Percentiles rank a stretch among this genome's conserved stretches.
phyloP scores from a whole-genome alignment of 1,284 basidiomycete genomes.

The Ustilago esculenta region DNA sequence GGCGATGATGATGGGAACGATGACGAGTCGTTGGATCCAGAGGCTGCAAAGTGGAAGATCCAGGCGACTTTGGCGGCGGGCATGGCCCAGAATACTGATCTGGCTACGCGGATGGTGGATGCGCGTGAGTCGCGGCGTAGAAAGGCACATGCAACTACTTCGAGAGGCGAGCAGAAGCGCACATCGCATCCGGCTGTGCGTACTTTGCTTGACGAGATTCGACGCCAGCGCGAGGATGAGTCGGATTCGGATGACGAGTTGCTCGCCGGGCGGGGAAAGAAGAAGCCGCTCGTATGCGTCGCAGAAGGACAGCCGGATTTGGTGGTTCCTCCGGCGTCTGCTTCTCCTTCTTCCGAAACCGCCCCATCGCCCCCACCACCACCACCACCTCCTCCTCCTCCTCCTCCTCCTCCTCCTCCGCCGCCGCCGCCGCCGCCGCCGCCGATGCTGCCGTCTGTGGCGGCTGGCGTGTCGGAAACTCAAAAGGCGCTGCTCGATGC shows the following conservation, averaged over 20 bases:
- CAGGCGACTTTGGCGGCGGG: conserved; percentile 62
- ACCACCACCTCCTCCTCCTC: conserved; percentile 22
- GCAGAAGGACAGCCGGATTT: conserved; percentile 5
- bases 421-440: conserved; percentile 47
- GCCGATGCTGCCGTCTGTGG: conserved; percentile 28
- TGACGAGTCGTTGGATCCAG: conserved; percentile 41
- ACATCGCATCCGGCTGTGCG: conserved; percentile 43
- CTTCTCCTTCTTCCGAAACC: conserved; percentile 16
- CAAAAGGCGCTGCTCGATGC: conserved; percentile 29
- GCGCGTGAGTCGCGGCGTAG: conserved; percentile 54
- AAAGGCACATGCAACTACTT: conserved; percentile 22
- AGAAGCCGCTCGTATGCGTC: conserved; percentile 27
- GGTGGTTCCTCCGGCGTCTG: conserved; percentile 17
- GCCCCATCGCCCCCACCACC: conserved; percentile 12
- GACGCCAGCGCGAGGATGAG: conserved; percentile 48
- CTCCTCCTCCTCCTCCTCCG: conserved; percentile 40
- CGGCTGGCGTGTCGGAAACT: conserved; percentile 9
- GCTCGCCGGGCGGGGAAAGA: conserved; percentile 37
- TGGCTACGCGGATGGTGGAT: conserved; percentile 62
- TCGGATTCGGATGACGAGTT: conserved; percentile 50
- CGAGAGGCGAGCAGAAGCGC: conserved; percentile 19
- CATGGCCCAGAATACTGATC: conserved; percentile 63
- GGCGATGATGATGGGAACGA: conserved; percentile 29
- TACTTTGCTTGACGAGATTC: conserved; percentile 57
- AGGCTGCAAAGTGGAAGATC: conserved; percentile 64